Evolutionary conservation across 2,329 filamentous ascomycete genomes (phyloP).

Genomic region (Pyricularia pennisetigena): DNA sequence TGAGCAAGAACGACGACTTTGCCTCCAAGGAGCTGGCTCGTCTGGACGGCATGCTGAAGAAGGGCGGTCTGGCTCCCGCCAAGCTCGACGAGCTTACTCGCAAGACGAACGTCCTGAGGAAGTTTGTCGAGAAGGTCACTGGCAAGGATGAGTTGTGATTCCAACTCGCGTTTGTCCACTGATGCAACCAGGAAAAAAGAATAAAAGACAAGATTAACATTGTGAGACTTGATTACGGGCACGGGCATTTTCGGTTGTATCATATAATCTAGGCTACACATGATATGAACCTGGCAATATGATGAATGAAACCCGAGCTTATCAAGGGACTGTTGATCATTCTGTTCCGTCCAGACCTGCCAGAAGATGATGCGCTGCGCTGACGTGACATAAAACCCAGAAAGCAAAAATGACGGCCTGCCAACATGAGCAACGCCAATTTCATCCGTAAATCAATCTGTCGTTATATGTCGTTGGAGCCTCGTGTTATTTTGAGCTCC

Average conservation of each 20-base stretch:
- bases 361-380: not conserved
- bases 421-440: not conserved
- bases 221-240: not conserved
- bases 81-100: slow-evolving; percentile 83
- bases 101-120: slow-evolving; percentile 80
- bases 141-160: slow-evolving; percentile 55
- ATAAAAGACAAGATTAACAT: not conserved
- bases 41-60: slow-evolving; percentile 69
- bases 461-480: not conserved
- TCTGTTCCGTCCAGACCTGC: not conserved
- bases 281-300: not conserved
- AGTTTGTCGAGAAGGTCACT: slow-evolving; percentile 56
- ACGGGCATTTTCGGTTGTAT: not conserved
- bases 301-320: not conserved
- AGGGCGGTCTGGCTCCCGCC: slow-evolving; percentile 73
- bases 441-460: not conserved
- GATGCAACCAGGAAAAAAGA: not conserved
- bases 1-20: slow-evolving; percentile 66
- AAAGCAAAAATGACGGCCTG: not conserved
- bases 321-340: not conserved
- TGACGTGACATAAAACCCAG: not conserved
- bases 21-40: slow-evolving; percentile 78
- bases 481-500: not conserved
- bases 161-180: not conserved
- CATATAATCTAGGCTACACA: not conserved